A percentile compares a stretch with the other conserved stretches of the same genome.
Conservation (phyloP, 805 yeast genomes). For the Suhomyces canberraensis region DNA sequence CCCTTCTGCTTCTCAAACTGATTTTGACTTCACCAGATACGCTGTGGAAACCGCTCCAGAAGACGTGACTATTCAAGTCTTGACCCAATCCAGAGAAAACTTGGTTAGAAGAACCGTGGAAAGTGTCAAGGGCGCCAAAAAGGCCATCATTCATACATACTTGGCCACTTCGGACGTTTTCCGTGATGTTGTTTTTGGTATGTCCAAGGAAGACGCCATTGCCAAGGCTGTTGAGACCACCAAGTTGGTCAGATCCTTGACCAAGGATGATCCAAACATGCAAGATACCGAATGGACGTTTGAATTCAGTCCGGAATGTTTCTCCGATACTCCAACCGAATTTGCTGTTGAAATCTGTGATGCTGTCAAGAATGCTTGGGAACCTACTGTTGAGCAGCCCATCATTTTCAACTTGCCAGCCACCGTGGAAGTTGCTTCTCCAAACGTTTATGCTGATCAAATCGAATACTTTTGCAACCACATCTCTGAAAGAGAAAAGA, state of each 20-base stretch:
- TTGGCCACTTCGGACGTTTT: conserved; percentile 74
- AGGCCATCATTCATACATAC: conserved; percentile 69
- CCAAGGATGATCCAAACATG: conserved; percentile 70
- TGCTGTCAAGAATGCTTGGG: conserved; percentile 78
- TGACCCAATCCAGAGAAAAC: conserved; percentile 75
- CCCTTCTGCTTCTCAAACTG: conserved; percentile 81
- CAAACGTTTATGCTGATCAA: conserved; percentile 77
- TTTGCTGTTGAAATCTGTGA: conserved; percentile 75
- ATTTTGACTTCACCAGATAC: conserved; percentile 75
- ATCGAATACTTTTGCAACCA: conserved; percentile 69
- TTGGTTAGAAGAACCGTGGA: conserved; percentile 72
- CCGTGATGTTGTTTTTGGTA: conserved; percentile 71
- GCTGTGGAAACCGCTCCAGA: conserved; percentile 78
- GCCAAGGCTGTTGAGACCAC: conserved; percentile 70
- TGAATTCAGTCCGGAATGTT: conserved; percentile 78
- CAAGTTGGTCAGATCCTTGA: conserved; percentile 60
- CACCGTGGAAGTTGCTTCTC: conserved; percentile 74
- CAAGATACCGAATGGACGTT: conserved; percentile 65
- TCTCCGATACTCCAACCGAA: conserved; percentile 70
- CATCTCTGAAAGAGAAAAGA: conserved; percentile 68
- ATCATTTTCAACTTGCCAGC: conserved; percentile 79
- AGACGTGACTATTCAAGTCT: conserved; percentile 69
- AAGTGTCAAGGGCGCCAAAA: conserved; percentile 67
- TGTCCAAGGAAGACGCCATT: conserved; percentile 66
- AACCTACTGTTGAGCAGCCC: conserved; percentile 69